Base-by-base conservation (phyloP, 1,139 yeast genomes). In the Magnusiomyces clavatus region DNA sequence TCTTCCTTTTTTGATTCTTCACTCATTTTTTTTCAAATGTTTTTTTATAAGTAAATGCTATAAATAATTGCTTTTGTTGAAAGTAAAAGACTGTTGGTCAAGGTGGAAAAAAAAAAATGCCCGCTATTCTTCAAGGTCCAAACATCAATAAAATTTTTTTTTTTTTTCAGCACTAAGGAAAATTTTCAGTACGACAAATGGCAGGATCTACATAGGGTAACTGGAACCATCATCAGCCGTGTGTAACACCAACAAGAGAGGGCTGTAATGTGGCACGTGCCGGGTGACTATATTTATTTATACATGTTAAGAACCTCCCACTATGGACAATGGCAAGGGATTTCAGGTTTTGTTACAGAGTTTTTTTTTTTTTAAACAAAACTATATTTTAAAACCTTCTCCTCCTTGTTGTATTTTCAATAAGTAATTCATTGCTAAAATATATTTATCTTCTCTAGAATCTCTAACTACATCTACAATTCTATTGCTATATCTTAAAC, bases 161-260 rank as follows among this genome's bases (percentile, higher is more conserved):
- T 16, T 14, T 6, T 39, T 39, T 37, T 46, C 48, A 20, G 20
- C 11, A 16, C 35, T 20, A 31, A 36, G 31, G 31, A 50, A 50
- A 50, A 19, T 50, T 46, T 50, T 50, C 46, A 46, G 41, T 46
- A 16, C 46, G 41, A 46, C 49, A 37, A 46, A 46, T 29, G 40
- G 31, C 31, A 40, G 14, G n/a, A 5, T 14, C 38, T 16, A 13
- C 34, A 47, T n/a, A 46, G 41, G 8, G n/a, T 24, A 6, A n/a
- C 12, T 8, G n/a, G 13, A n/a, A 31, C 20, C 5, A 24, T 24
- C 31, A 5, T 24, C 31, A 24, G 31, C 31, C 31, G 31, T 24
- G 4, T 24, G 8, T 8, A 24, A 24, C 31, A 5, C 31, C 31
- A 24, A 24, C 8, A 24, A 24, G 4, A 8, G 31, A 4, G 8